A percentile compares a stretch with the other conserved stretches of the same genome.
These are phyloP conservation scores for Funneliformis geosporum DNA, from an alignment of 192 early-diverging fungal species.

Conservation along the genomic window DNA sequence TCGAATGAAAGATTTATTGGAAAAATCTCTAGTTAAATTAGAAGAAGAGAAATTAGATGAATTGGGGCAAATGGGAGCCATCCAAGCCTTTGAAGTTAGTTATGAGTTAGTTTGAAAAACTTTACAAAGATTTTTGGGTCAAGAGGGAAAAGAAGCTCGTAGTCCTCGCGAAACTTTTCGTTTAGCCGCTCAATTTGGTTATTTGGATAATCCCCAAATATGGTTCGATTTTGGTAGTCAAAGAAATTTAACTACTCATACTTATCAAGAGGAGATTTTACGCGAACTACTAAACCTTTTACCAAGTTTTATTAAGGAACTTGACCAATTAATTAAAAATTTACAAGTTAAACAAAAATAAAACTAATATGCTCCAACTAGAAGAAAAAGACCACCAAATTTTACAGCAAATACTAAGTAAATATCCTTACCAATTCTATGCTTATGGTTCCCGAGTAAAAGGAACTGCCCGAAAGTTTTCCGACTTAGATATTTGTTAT, in stretches of 20 bases:
- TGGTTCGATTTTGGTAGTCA: background rate
- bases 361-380: background rate
- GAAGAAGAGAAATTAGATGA: too few relatives aligned
- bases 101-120: slow-evolving; percentile 8
- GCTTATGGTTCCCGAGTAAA: slow-evolving; percentile 20
- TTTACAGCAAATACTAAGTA: slow-evolving; percentile 12
- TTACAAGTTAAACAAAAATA: slow-evolving; percentile 2
- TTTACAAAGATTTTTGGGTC: background rate
- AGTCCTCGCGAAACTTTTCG: background rate
- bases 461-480: background rate
- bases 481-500: slow-evolving; percentile 24
- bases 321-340: slow-evolving; percentile 19
- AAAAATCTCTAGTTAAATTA: too few relatives aligned
- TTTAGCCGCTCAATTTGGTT: background rate
- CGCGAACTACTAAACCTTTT: background rate
- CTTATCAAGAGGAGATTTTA: background rate
- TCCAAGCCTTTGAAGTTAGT: slow-evolving; percentile 18
- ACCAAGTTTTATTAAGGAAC: background rate
- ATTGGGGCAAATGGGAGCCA: background rate
- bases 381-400: slow-evolving; percentile 14
- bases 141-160: background rate
- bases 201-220: too few relatives aligned
- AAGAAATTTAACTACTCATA: slow-evolving; percentile 19
- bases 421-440: slow-evolving; percentile 13
- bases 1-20: too few relatives aligned